Base-by-base conservation (phyloP, 2,329 filamentous ascomycete genomes). In the Epichloe scottii region DNA sequence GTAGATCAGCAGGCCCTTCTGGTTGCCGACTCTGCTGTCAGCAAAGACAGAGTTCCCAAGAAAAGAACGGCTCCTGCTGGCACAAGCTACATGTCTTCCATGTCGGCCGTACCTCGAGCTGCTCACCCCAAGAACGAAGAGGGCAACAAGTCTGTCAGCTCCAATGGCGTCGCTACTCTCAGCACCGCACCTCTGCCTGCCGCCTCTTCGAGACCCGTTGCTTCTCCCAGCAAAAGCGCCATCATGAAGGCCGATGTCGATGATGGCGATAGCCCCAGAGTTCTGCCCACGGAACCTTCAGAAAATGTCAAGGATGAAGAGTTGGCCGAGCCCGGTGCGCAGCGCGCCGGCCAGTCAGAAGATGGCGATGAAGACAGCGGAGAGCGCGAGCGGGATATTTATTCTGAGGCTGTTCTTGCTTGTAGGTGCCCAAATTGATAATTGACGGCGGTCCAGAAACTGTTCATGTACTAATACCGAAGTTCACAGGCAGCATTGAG, bases 1-100 rank as follows among this genome's bases (percentile, higher is more conserved):
- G 93, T 98, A 64, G 93, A 98, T 66, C 91, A 98, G 71, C 88
- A 95, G 71, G 87, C 88, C 51, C 82, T 98, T 60, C 88, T 89
- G 74, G 82, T 95, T 45, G 81, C 81, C 39, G 93, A 98, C 66
- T 87, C 82, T 57, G 87, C 85, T 60, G 74, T 90, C 45, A 82
- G 84, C 58, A 83, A 82, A 54, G 73, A 81, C 57, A 72, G 72
- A 51, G 68, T 73, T 3, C 69, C 76, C 56, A 90, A 87, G 75
- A 93, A 90, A 76, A 80, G 87, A 54, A 74, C 75, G 15, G 74
- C 76, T 21, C 77, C 79, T 11, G 71, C 77, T 3, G 73, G 77
- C 34, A 66, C 64, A 49, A 74, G 73, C 62, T 79, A 77, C 62
- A 71, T 74, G 58, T 78, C 77, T 34, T 80, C 79, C 12, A 68